Evolutionary conservation across 2,329 filamentous ascomycete species (phyloP).

Genomic region (Cephalotrichum gorgonifer): DNA sequence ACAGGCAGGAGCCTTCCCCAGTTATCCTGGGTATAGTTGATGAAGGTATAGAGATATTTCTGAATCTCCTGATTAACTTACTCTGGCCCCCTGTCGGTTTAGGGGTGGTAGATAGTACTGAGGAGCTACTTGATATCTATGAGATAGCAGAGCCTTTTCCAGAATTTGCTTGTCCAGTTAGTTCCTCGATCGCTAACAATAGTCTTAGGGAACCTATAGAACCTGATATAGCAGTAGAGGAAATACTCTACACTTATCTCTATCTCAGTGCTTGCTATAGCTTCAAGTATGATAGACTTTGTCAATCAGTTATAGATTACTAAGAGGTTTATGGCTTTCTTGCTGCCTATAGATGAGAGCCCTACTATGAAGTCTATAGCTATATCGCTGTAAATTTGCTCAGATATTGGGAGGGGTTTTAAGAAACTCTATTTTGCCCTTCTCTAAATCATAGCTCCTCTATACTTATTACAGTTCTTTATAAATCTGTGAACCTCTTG

Average conservation of each 20-base stretch:
- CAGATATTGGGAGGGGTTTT: neutral
- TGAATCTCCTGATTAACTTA: conserved; percentile 1
- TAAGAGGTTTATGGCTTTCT: neutral
- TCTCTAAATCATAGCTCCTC: neutral
- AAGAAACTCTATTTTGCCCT: neutral
- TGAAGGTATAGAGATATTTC: neutral
- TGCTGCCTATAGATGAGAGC: neutral
- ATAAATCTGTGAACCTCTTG: neutral
- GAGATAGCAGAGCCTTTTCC: neutral
- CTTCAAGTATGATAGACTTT: neutral
- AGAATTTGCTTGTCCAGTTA: neutral
- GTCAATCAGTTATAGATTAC: neutral
- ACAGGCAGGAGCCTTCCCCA: neutral
- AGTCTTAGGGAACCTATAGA: neutral
- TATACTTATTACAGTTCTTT: conserved; percentile 1
- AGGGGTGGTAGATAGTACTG: neutral
- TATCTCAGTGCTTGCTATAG: neutral
- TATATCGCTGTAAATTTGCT: neutral
- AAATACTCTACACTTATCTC: neutral
- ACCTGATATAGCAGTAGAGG: neutral
- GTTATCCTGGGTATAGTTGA: neutral
- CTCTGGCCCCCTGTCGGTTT: neutral
- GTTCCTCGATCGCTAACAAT: neutral
- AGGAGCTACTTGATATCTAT: neutral
- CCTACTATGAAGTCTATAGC: conserved; percentile 1